A percentile compares a stretch with the other conserved stretches of the same genome.
phyloP scores from a whole-genome alignment of 2,329 filamentous ascomycete species.

The Domatiomyces catenatus region DNA sequence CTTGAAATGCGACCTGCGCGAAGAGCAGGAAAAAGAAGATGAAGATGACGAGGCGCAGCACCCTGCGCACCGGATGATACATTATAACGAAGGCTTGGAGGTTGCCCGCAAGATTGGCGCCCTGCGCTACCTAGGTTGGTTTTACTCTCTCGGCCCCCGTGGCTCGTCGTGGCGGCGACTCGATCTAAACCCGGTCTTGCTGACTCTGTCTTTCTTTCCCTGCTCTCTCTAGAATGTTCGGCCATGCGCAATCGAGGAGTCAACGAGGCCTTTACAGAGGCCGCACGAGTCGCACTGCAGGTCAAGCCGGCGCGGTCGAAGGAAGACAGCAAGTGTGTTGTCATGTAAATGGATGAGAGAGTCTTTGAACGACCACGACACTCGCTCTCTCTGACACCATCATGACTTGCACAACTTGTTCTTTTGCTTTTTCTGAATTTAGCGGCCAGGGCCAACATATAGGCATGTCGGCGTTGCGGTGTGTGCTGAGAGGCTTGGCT shows the following conservation, averaged over 20 bases:
- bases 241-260: conserved; percentile 96
- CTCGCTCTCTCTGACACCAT: neutral
- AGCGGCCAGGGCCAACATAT: neutral
- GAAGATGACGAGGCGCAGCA: conserved; percentile 31
- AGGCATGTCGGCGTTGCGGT: neutral
- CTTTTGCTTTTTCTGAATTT: conserved; percentile 2
- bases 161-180: neutral
- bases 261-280: conserved; percentile 97
- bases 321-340: conserved; percentile 18
- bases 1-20: conserved; percentile 89
- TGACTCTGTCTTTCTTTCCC: neutral
- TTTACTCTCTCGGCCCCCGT: neutral
- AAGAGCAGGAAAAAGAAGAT: conserved; percentile 58
- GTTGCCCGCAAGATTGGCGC: conserved; percentile 86
- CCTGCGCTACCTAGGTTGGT: conserved; percentile 66
- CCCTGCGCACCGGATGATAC: conserved; percentile 41
- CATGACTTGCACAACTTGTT: neutral
- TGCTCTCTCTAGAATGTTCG: conserved; percentile 59
- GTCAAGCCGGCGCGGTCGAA: conserved; percentile 28
- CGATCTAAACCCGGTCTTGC: too few relatives aligned
- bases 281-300: conserved; percentile 72
- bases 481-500: neutral
- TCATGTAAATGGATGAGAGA: conserved; percentile 13
- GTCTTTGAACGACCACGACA: too few relatives aligned
- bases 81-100: conserved; percentile 80